Evolutionary conservation across 148 eudicot species (phyloP).

Genomic region (Silene conica): DNA sequence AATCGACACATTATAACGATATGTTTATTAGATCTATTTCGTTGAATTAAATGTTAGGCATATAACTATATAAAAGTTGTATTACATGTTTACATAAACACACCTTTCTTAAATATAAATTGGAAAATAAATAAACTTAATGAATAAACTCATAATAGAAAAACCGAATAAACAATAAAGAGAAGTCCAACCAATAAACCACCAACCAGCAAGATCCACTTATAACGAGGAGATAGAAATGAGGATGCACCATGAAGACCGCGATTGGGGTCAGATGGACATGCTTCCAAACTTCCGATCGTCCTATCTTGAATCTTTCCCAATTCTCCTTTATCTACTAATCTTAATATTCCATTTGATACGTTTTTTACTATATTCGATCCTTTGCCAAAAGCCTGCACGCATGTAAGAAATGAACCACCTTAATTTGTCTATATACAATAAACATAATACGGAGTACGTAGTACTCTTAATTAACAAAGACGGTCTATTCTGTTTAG

Average conservation of each 20-base stretch:
- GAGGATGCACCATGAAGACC: not conserved
- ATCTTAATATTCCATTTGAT: constrained; percentile 19
- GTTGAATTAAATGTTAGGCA: too few relatives aligned
- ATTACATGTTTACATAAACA: too few relatives aligned
- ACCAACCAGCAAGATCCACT: constrained; percentile 2
- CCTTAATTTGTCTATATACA: too few relatives aligned
- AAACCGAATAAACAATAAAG: not conserved
- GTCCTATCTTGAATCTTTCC: constrained; percentile 22
- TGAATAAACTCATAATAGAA: not conserved
- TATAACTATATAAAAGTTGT: too few relatives aligned
- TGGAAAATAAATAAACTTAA: too few relatives aligned
- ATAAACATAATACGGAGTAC: too few relatives aligned
- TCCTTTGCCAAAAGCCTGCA: constrained; percentile 11
- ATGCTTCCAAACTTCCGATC: constrained; percentile 13
- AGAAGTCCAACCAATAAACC: not conserved
- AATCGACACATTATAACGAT: too few relatives aligned
- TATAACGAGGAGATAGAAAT: not conserved
- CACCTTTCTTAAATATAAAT: too few relatives aligned
- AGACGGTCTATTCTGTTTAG: too few relatives aligned
- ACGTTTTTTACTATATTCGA: not conserved
- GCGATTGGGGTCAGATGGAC: not conserved
- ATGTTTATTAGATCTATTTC: too few relatives aligned
- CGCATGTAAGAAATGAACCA: not conserved
- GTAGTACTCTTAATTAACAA: too few relatives aligned
- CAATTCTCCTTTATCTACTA: constrained; percentile 1